Conservation (phyloP, 345 rosid genomes). For the Punica granatum region DNA sequence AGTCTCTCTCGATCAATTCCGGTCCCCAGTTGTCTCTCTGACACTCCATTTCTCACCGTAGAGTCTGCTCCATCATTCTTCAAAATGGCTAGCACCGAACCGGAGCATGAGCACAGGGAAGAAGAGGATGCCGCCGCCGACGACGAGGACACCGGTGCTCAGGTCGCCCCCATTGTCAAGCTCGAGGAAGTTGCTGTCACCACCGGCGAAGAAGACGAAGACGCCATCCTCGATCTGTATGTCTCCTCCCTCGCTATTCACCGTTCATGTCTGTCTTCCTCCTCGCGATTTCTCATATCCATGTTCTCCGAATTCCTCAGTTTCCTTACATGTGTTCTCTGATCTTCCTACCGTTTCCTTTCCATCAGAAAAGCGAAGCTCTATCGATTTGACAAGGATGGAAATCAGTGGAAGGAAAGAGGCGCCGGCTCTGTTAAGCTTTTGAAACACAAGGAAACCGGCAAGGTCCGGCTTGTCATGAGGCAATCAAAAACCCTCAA, state of each 20-base stretch:
- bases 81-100: slow-evolving; percentile 67
- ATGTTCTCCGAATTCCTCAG: slow-evolving; percentile 35
- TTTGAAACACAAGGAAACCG: slow-evolving; percentile 63
- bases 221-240: slow-evolving; percentile 69
- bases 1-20: too few relatives aligned
- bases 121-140: slow-evolving; percentile 56
- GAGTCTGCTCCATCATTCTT: too few relatives aligned
- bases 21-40: too few relatives aligned
- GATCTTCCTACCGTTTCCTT: slow-evolving; percentile 3
- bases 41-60: too few relatives aligned
- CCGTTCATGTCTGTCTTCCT: background rate
- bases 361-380: slow-evolving; percentile 66
- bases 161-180: slow-evolving; percentile 71
- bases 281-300: background rate
- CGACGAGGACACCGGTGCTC: slow-evolving; percentile 97
- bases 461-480: slow-evolving; percentile 82
- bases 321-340: slow-evolving; percentile 22
- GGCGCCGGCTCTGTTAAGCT: slow-evolving; percentile 90
- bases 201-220: slow-evolving; percentile 90
- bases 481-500: slow-evolving; percentile 91
- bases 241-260: slow-evolving; percentile 4
- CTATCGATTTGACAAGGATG: slow-evolving; percentile 79
- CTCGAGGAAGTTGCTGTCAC: slow-evolving; percentile 77
- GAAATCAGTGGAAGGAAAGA: slow-evolving; percentile 87
- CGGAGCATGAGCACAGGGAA: slow-evolving; percentile 48